A percentile compares a stretch with the other conserved stretches of the same genome.
Evolutionary conservation across 441 rosid species (phyloP).

Genomic region (Populus hybrid): DNA sequence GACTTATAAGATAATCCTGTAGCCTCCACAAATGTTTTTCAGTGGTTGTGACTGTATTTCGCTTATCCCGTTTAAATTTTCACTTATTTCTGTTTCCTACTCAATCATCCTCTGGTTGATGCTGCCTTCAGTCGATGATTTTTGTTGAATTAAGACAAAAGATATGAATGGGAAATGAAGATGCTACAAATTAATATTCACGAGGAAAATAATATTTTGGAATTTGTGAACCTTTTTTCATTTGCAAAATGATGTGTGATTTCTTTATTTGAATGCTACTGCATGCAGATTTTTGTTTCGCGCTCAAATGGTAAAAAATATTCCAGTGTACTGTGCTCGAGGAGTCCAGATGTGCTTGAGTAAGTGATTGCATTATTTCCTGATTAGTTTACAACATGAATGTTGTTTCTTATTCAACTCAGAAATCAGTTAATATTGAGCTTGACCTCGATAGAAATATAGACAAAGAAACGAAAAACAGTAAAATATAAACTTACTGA

Average conservation of each 20-base stretch:
- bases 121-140: background rate
- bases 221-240: background rate
- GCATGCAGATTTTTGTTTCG: slow-evolving; percentile 68
- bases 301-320: slow-evolving; percentile 63
- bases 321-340: slow-evolving; percentile 76
- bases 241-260: background rate
- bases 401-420: slow-evolving; percentile 5
- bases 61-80: background rate
- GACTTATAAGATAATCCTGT: background rate
- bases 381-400: background rate
- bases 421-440: slow-evolving; percentile 3
- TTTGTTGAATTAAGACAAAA: background rate
- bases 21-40: background rate
- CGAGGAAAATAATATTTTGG: background rate
- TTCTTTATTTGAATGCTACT: slow-evolving; percentile 14
- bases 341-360: slow-evolving; percentile 49
- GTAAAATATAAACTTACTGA: slow-evolving; percentile 11
- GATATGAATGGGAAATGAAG: background rate
- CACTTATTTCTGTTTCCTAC: background rate
- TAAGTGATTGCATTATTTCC: slow-evolving; percentile 32
- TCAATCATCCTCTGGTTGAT: background rate
- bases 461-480: slow-evolving; percentile 5
- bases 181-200: background rate
- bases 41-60: background rate
- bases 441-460: slow-evolving; percentile 13